Percentiles rank a stretch among this genome's conserved stretches.
These are phyloP conservation scores for Usnea hakonensis DNA, from an alignment of 495 filamentous ascomycete genomes.

Conservation along the genomic window DNA sequence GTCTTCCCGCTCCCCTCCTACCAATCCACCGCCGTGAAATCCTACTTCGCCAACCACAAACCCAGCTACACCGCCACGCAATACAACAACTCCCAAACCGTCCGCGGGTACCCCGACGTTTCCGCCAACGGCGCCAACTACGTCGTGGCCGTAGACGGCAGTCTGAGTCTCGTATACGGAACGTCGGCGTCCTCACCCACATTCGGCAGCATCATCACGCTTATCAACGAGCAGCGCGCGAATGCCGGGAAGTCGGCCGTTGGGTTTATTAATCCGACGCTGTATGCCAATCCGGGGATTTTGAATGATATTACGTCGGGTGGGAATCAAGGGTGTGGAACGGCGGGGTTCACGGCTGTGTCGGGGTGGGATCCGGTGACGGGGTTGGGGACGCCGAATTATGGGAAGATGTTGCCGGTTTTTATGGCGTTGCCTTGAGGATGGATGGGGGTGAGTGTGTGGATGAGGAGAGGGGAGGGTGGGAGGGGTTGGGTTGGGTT, in stretches of 20 bases:
- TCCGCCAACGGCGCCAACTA: slow-evolving; percentile 53
- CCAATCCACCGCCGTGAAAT: slow-evolving; percentile 45
- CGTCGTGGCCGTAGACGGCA: slow-evolving; percentile 37
- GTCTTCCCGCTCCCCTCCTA: slow-evolving; percentile 53
- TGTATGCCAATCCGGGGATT: slow-evolving; percentile 53
- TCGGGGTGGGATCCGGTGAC: slow-evolving; percentile 16
- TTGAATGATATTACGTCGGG: slow-evolving; percentile 57
- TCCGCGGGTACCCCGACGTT: slow-evolving; percentile 60
- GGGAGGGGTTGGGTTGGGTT: neutral
- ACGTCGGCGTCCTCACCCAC: slow-evolving; percentile 52
- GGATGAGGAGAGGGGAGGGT: neutral
- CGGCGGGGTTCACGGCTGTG: neutral
- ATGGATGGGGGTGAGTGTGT: neutral
- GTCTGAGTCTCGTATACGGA: slow-evolving; percentile 40
- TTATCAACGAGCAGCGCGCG: slow-evolving; percentile 56
- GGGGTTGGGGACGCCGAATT: slow-evolving; percentile 32
- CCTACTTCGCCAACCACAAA: slow-evolving; percentile 42
- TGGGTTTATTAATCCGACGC: slow-evolving; percentile 53
- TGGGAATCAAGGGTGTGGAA: slow-evolving; percentile 49
- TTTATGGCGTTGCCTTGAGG: neutral
- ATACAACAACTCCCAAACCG: slow-evolving; percentile 51
- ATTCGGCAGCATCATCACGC: slow-evolving; percentile 49
- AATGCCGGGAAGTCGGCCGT: slow-evolving; percentile 47
- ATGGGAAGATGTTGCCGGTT: slow-evolving; percentile 23
- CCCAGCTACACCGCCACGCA: slow-evolving; percentile 39